Evolutionary conservation across 768 basidiomycete species (phyloP), one percentile per base, ranked within the genome.

Genomic region (Boletus subparvulus): DNA sequence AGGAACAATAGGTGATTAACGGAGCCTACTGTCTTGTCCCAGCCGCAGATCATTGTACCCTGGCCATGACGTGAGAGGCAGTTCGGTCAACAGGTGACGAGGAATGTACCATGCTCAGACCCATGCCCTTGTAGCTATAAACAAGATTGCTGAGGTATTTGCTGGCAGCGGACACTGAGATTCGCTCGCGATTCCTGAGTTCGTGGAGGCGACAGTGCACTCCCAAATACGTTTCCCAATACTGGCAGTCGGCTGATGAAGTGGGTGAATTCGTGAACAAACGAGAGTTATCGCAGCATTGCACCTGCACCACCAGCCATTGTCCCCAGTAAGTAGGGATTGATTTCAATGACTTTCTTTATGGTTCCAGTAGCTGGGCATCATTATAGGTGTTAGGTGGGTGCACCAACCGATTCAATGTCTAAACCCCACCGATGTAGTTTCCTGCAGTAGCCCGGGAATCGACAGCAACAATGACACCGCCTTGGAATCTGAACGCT

Each of bases 41-140:
- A 98, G 28, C 97, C 97, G 66, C 95, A 98, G 54, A 99, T 95
- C 97, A 98, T 99, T 0, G 97, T 99, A 48, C 97, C 97, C 94
- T 95, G 64, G 12, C 4, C 47, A 43, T 33, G 26, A 12, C 45
- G 10, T 63, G 42, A 59, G 50, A 42, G 45, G 30, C 41, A n/a
- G 49, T 11, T 45, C 37, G 32, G 28, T 39, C 30, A 45, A n/a
- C 57, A 39, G 21, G 21, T 28, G 48, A 47, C 43, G 49, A 47
- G 44, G 24, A 16, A 72, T 86, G n/a, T 52, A 94, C 94, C 96
- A 99, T 99, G 72, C 93, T 95, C 60, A 99, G 75, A 6, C 97
- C 97, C 96, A 96, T 98, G 21, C 96, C 97, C 75, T 98, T 99
- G 80, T 98, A 99, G 54, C 88, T 81, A 73, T 98, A 99, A 12